These are phyloP conservation scores for Luffa acutangula DNA, from an alignment of 306 rosid species.

Conservation along the genomic window DNA sequence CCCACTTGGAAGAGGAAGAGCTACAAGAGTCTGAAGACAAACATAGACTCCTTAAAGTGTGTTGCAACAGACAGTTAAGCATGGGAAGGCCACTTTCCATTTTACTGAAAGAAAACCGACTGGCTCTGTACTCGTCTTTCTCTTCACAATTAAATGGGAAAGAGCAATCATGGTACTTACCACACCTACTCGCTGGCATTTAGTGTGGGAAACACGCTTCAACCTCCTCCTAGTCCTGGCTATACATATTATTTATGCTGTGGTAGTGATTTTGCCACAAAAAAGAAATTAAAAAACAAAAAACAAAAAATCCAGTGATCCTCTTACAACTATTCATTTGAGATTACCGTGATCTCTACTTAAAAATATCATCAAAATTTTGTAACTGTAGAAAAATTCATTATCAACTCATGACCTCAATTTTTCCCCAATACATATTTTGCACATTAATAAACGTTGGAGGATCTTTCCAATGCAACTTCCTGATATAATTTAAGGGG, in stretches of 20 bases:
- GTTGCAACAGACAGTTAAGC: conserved; percentile 69
- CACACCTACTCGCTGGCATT: conserved; percentile 29
- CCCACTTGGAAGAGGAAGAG: conserved; percentile 64
- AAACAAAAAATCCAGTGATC: conserved; percentile 4
- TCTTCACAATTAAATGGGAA: conserved; percentile 20
- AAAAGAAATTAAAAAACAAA: not conserved
- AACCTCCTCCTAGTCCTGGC: conserved; percentile 21
- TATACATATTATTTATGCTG: not conserved
- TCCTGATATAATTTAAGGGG: conserved; percentile 3
- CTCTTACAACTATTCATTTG: conserved; percentile 7
- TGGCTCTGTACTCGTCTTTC: conserved; percentile 6
- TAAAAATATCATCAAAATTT: not conserved
- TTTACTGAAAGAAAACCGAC: conserved; percentile 10
- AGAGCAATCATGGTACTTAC: conserved; percentile 11
- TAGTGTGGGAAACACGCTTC: conserved; percentile 24
- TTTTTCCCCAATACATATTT: not conserved
- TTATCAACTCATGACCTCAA: not conserved
- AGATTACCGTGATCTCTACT: not conserved
- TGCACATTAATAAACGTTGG: not conserved
- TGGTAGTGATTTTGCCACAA: not conserved
- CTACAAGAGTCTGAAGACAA: conserved; percentile 35
- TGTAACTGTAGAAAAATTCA: not conserved
- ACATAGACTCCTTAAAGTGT: conserved; percentile 56
- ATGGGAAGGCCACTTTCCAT: conserved; percentile 74
- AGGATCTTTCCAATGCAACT: not conserved